Evolutionary conservation across 2,329 filamentous ascomycete species (phyloP), one percentile per base, ranked within the genome.

Genomic region (Cercospora beticola): DNA sequence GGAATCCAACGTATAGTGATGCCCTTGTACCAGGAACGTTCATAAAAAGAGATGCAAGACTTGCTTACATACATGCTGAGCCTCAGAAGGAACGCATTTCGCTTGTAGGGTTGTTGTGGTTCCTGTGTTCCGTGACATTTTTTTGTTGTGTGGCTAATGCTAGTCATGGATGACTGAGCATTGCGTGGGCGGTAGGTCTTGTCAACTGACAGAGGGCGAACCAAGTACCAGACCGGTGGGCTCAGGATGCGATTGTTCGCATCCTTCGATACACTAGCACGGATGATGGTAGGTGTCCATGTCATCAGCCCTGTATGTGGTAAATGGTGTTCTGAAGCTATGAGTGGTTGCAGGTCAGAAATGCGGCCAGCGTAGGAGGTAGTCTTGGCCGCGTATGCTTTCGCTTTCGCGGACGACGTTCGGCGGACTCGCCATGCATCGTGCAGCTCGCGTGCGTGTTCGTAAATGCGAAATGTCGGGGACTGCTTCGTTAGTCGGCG

Each of bases 21-120:
- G 21, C 46, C 10, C 21, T 52, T 21, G n/a, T 12, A 49, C 36
- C 36, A n/a, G 36, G 36, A n/a, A 43, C 36, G 16, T 43, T 43
- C 18, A 52, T 14, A 14, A 26, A 31, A 31, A 5, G 9, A 5
- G 2, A 10, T 26, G 30, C 23, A 33, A 58, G 16, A n/a, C 54
- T 30, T 58, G 54, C 54, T 58, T 30, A 58, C 54, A 28, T 58
- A 58, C 54, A 58, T 58, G 54, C 21, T n/a, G 54, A 58, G 54
- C 54, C 54, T 58, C 30, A 58, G 54, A n/a, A 58, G 54, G 54
- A 58, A 18, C 54, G 16, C 21, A 58, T 30, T n/a, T 26, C 10
- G 54, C 16, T 58, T 30, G 54, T 58, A 58, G 54, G 54, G 54
- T 26, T 58, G 14, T 3, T 21, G 0, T 30, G 54, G 54, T 30